Percentiles rank a stretch among this genome's conserved stretches.
These are phyloP conservation scores for Lichtheimia ornata DNA, from an alignment of 371 early-diverging fungal genomes.

Conservation along the genomic window DNA sequence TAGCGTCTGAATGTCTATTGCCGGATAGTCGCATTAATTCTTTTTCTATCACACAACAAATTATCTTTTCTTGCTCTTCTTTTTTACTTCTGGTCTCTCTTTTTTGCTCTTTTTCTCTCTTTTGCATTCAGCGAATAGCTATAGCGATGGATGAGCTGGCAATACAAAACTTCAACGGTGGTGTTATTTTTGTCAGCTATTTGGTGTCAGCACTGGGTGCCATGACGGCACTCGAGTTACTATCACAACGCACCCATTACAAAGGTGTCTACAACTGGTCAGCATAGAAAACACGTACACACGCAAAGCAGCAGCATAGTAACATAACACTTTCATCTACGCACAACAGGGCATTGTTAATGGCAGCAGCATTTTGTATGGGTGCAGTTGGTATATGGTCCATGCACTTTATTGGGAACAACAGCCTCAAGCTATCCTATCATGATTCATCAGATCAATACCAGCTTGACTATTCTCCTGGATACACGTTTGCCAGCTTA, in stretches of 20 bases:
- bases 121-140: no score
- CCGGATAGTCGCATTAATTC: no score
- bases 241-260: constrained; percentile 21
- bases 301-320: not conserved
- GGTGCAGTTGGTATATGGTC: constrained; percentile 52
- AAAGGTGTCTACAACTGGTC: constrained; percentile 24
- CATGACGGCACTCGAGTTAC: constrained; percentile 20
- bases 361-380: constrained; percentile 40
- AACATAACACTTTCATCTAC: not conserved
- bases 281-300: no score
- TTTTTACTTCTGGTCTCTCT: no score
- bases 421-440: constrained; percentile 30
- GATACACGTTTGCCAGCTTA: constrained; percentile 44
- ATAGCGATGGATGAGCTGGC: constrained; percentile 5
- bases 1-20: no score
- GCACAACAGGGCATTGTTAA: constrained; percentile 35
- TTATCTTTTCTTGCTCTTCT: no score
- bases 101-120: no score
- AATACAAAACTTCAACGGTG: constrained; percentile 22
- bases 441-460: constrained; percentile 8
- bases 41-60: no score
- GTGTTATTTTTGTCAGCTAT: constrained; percentile 25
- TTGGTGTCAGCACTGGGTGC: constrained; percentile 22
- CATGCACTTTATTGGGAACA: constrained; percentile 54
- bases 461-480: constrained; percentile 37